phyloP scores from a whole-genome alignment of 805 yeast species.

The Candida sonorensis region DNA sequence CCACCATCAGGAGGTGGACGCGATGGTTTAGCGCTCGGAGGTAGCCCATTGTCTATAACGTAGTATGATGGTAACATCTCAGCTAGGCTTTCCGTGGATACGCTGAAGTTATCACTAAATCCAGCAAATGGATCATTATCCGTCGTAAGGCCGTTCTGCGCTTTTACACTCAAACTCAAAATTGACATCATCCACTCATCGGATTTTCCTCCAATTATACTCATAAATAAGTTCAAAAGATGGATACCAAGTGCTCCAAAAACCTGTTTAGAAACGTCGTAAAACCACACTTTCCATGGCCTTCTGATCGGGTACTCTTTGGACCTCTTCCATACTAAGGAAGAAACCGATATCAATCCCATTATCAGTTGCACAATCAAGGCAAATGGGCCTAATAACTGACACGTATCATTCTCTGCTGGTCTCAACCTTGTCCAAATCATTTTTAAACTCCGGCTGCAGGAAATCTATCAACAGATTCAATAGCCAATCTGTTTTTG shows the following conservation, averaged over 20 bases:
- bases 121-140: no score
- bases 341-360: slow-evolving; percentile 70
- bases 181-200: slow-evolving; percentile 11
- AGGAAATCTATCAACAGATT: no score
- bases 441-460: no score
- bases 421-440: no score
- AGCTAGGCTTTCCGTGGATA: no score
- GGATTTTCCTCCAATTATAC: slow-evolving; percentile 45
- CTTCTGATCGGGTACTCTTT: slow-evolving; percentile 75
- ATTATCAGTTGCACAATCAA: slow-evolving; percentile 66
- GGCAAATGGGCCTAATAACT: slow-evolving; percentile 81
- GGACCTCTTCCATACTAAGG: slow-evolving; percentile 67
- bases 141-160: no score
- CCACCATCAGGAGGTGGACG: background rate
- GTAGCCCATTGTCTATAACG: background rate
- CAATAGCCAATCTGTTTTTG: no score
- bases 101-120: no score
- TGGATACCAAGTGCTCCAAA: slow-evolving; percentile 85
- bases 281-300: slow-evolving; percentile 83
- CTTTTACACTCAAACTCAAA: no score
- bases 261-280: slow-evolving; percentile 85
- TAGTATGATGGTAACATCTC: no score
- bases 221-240: slow-evolving; percentile 62
- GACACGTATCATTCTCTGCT: slow-evolving; percentile 43
- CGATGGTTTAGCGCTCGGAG: background rate